Evolutionary conservation across 2,329 filamentous ascomycete genomes (phyloP).

Genomic region (Fusarium sp.): DNA sequence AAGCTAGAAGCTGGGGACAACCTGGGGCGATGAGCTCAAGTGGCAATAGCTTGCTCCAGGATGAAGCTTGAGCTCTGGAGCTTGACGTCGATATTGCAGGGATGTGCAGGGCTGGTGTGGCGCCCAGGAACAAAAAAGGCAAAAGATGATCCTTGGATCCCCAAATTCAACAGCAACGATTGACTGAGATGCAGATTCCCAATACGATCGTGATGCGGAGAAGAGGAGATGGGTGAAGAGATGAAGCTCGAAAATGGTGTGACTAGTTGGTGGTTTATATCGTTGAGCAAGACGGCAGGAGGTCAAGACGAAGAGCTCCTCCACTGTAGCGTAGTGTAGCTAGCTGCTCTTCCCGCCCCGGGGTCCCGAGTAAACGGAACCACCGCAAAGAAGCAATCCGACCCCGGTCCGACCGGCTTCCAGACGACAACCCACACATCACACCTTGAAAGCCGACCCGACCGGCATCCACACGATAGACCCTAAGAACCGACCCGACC

Average conservation of each 20-base stretch:
- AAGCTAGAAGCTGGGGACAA: constrained; percentile 6
- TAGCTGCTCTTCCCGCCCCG: constrained; percentile 2
- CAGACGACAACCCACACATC: constrained; percentile 15
- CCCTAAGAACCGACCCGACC: not conserved
- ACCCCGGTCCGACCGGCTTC: constrained; percentile 15
- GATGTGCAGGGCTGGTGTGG: constrained; percentile 25
- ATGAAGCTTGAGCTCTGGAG: constrained; percentile 29
- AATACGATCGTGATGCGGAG: not conserved
- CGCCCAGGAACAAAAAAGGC: constrained; percentile 30
- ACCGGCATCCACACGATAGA: not conserved
- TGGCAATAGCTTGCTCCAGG: constrained; percentile 20
- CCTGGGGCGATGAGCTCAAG: constrained; percentile 20
- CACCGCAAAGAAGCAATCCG: constrained; percentile 10
- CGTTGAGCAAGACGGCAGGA: not conserved
- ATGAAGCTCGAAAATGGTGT: not conserved
- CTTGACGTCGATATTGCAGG: constrained; percentile 36
- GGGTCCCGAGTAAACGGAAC: constrained; percentile 14
- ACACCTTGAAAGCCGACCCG: not conserved
- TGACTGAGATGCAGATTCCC: constrained; percentile 9
- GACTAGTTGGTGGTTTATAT: constrained; percentile 7
- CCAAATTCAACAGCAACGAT: constrained; percentile 17
- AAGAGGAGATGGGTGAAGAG: not conserved
- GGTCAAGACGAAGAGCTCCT: not conserved
- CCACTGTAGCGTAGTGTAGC: not conserved
- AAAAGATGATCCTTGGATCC: constrained; percentile 27